phyloP scores from a whole-genome alignment of 257 asterid species.

The Solanum rostratum region DNA sequence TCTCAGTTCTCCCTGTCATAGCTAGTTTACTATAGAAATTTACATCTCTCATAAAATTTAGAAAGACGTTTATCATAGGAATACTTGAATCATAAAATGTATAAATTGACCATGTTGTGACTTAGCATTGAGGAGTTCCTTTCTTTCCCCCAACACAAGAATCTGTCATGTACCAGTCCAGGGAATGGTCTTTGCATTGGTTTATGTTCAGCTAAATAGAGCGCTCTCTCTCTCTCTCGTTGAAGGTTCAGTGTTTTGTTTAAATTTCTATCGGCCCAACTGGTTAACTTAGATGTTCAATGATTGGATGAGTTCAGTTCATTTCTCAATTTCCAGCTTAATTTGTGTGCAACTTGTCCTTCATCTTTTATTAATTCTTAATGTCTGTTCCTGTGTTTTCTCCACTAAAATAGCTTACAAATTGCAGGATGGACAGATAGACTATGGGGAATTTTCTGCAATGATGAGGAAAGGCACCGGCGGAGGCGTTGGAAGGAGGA shows the following conservation, averaged over 20 bases:
- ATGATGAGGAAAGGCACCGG: conserved; percentile 42
- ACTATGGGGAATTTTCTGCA: conserved; percentile 36
- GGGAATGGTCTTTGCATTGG: background rate
- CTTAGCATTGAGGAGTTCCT: too few species aligned
- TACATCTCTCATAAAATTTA: background rate
- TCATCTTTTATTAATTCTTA: background rate
- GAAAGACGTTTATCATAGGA: background rate
- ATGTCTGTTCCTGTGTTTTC: background rate
- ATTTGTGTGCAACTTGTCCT: background rate
- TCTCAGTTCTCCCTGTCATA: background rate
- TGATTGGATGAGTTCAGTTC: background rate
- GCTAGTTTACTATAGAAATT: background rate
- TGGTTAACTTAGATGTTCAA: background rate
- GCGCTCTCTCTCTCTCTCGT: background rate
- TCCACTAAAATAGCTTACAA: background rate
- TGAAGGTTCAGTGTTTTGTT: background rate
- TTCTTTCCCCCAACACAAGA: too few species aligned
- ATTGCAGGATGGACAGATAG: conserved; percentile 37
- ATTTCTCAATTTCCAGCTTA: background rate
- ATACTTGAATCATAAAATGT: background rate
- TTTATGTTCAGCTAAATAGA: background rate
- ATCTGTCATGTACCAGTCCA: background rate
- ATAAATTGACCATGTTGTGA: background rate
- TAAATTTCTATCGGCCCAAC: background rate
- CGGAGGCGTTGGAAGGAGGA: conserved; percentile 31